Conservation (phyloP, 176 grass and related monocot genomes). For the Melocanna baccifera region DNA sequence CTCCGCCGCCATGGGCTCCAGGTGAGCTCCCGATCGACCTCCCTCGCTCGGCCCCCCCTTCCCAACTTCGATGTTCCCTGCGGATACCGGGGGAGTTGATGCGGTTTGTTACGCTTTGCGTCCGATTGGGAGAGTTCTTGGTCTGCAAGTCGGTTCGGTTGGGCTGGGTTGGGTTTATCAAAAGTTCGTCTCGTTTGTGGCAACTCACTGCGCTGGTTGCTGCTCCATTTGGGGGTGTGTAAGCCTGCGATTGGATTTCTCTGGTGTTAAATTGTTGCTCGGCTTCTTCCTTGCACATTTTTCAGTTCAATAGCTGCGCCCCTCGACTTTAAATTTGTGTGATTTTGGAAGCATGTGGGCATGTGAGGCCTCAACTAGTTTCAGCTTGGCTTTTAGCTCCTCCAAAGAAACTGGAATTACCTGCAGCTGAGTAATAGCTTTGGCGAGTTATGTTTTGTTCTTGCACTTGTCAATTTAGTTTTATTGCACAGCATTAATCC, state of each 20-base stretch:
- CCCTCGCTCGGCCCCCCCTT: neutral
- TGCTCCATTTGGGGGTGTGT: neutral
- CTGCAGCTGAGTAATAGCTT: neutral
- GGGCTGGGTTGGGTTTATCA: neutral
- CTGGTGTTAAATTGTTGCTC: neutral
- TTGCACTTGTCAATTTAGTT: neutral
- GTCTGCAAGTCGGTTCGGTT: neutral
- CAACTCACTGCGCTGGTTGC: neutral
- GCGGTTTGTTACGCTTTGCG: neutral
- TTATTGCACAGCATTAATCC: neutral
- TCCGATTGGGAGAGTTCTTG: neutral
- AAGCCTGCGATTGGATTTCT: neutral
- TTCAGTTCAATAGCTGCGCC: neutral
- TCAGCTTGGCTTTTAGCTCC: neutral
- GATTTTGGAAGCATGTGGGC: neutral
- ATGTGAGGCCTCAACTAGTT: neutral
- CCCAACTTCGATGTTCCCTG: neutral
- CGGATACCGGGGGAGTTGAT: neutral
- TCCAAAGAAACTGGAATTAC: neutral
- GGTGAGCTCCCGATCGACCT: constrained; percentile 12
- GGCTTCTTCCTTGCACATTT: neutral
- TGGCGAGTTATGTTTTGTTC: neutral
- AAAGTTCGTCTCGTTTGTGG: neutral
- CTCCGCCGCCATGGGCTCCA: constrained; percentile 5
- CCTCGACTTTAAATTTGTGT: neutral